These are phyloP conservation scores for Monosporascus sp. DNA, from an alignment of 2,329 filamentous ascomycete genomes.

Conservation along the genomic window DNA sequence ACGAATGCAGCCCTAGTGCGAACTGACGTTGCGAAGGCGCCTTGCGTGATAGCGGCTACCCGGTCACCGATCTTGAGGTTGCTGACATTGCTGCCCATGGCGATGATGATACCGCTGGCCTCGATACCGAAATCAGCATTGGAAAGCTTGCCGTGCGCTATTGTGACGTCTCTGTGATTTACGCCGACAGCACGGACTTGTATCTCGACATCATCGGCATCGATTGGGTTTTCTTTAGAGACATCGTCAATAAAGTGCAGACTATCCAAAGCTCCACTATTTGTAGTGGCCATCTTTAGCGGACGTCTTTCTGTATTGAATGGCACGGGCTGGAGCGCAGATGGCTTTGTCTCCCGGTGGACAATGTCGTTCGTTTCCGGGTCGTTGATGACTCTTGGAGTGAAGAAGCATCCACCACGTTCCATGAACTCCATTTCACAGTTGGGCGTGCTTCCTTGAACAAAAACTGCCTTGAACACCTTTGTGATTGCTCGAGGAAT, in stretches of 20 bases:
- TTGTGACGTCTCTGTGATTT: conserved; percentile 24
- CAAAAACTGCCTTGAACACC: conserved; percentile 33
- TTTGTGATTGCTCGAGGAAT: conserved; percentile 21
- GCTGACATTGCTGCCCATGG: conserved; percentile 19
- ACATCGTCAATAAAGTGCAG: conserved; percentile 23
- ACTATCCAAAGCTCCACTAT: conserved; percentile 23
- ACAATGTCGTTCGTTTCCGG: conserved; percentile 37
- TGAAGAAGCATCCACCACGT: conserved; percentile 32
- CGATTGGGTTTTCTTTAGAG: conserved; percentile 21
- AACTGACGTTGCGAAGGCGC: conserved; percentile 21
- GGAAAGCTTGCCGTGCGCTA: conserved; percentile 22
- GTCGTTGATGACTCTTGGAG: conserved; percentile 35
- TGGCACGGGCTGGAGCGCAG: conserved; percentile 30
- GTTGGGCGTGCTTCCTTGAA: conserved; percentile 22
- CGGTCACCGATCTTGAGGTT: conserved; percentile 22
- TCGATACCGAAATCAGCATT: conserved; percentile 21
- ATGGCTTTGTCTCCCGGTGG: conserved; percentile 35
- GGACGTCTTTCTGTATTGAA: conserved; percentile 29
- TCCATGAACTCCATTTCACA: conserved; percentile 40
- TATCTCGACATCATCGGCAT: conserved; percentile 29
- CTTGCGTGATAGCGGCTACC: conserved; percentile 34
- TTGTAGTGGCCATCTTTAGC: conserved; percentile 22
- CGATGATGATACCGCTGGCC: conserved; percentile 21
- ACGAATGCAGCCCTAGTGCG: conserved; percentile 22
- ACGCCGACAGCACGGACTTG: conserved; percentile 22